Conservation (phyloP, 768 basidiomycete genomes). For the Saitozyma sp. region DNA sequence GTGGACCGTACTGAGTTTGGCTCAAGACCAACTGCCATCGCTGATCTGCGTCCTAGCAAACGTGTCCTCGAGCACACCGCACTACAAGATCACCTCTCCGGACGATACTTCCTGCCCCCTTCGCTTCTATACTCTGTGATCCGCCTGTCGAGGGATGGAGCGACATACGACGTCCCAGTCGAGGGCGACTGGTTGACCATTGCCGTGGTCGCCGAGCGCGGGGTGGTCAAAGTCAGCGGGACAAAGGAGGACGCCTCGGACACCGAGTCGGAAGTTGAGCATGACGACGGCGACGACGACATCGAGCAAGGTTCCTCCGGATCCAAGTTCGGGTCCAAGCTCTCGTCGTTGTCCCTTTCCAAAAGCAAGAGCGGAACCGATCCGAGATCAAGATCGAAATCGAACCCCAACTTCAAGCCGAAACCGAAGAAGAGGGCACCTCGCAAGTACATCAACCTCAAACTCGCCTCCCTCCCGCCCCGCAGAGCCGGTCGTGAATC, state of each 20-base stretch:
- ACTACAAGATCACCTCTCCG: slow-evolving; percentile 74
- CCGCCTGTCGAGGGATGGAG: slow-evolving; percentile 71
- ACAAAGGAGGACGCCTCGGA: slow-evolving; percentile 15
- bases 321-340: slow-evolving; percentile 13
- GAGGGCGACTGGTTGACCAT: slow-evolving; percentile 94
- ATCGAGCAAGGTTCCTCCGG: slow-evolving; percentile 11
- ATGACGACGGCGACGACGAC: slow-evolving; percentile 8
- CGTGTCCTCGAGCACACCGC: slow-evolving; percentile 72
- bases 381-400: slow-evolving; percentile 8
- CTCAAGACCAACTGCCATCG: neutral
- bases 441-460: slow-evolving; percentile 73
- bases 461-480: slow-evolving; percentile 59
- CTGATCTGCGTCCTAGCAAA: slow-evolving; percentile 58
- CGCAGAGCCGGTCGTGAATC: slow-evolving; percentile 68
- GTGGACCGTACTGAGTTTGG: neutral
- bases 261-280: too few relatives aligned
- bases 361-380: neutral
- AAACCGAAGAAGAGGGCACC: slow-evolving; percentile 44
- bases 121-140: slow-evolving; percentile 85
- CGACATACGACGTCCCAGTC: slow-evolving; percentile 87
- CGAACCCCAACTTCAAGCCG: slow-evolving; percentile 14
- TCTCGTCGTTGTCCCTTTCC: slow-evolving; percentile 2
- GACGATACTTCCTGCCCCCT: slow-evolving; percentile 83
- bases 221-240: slow-evolving; percentile 71
- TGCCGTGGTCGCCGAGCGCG: slow-evolving; percentile 89